These are phyloP conservation scores for Vaucheria bursata DNA, from an alignment of 352 stramenopile genomes.

Conservation along the genomic window DNA sequence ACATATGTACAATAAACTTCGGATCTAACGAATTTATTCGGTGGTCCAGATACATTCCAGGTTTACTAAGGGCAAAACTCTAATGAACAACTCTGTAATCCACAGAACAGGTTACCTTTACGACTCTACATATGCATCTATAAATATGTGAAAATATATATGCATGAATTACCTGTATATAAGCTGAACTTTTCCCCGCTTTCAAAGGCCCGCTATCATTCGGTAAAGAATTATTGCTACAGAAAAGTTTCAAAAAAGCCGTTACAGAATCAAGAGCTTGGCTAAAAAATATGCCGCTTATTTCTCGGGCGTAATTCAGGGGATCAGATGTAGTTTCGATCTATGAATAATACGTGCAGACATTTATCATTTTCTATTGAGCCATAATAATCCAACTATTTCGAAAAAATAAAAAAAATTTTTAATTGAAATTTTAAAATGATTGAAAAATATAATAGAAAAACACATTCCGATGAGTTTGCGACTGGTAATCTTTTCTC, in stretches of 20 bases:
- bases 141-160: neutral
- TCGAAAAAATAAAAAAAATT: too few relatives aligned
- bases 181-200: constrained; percentile 26
- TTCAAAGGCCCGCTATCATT: constrained; percentile 23
- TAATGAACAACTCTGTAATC: too few relatives aligned
- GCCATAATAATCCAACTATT: neutral
- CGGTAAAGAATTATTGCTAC: constrained; percentile 12
- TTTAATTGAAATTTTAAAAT: neutral
- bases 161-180: constrained; percentile 24
- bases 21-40: too few relatives aligned
- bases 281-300: constrained; percentile 34
- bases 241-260: constrained; percentile 44
- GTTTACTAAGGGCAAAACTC: too few relatives aligned
- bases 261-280: constrained; percentile 31
- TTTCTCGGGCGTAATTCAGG: constrained; percentile 23
- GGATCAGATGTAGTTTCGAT: constrained; percentile 42
- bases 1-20: too few relatives aligned
- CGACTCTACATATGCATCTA: too few relatives aligned
- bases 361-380: neutral
- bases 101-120: too few relatives aligned
- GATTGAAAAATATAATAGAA: neutral
- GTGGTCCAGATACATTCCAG: too few relatives aligned
- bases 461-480: neutral
- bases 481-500: too few relatives aligned
- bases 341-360: neutral